Conservation (phyloP, 257 asterid genomes). For the Craterostigma plantagineum region DNA sequence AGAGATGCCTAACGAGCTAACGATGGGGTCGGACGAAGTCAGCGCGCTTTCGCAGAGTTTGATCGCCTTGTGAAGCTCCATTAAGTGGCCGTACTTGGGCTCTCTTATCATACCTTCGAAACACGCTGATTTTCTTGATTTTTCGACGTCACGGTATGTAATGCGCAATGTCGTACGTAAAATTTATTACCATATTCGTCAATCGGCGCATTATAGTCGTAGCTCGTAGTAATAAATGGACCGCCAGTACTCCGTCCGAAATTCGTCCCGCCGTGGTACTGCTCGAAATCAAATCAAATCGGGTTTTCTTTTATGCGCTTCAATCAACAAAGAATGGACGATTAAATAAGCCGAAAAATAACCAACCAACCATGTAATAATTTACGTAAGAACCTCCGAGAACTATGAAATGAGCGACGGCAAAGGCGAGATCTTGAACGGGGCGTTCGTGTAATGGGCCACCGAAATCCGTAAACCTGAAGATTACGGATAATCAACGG, state of each 20-base stretch:
- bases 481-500: not conserved
- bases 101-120: conserved; percentile 51
- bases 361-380: conserved; percentile 72
- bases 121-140: not conserved
- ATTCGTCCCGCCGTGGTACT: conserved; percentile 93
- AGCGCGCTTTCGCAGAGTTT: conserved; percentile 80
- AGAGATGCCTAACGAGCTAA: conserved; percentile 61
- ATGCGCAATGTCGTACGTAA: too few species aligned
- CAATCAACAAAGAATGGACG: not conserved
- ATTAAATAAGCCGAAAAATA: too few species aligned
- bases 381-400: conserved; percentile 81
- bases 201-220: conserved; percentile 79
- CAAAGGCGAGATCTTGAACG: conserved; percentile 74
- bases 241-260: conserved; percentile 72
- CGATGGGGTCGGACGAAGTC: conserved; percentile 64
- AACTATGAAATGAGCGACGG: conserved; percentile 80
- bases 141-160: too few species aligned
- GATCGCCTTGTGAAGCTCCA: conserved; percentile 66
- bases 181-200: conserved; percentile 63
- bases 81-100: conserved; percentile 76
- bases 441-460: conserved; percentile 66
- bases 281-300: not conserved
- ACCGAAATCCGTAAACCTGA: conserved; percentile 64
- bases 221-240: conserved; percentile 73
- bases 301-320: not conserved